Evolutionary conservation across 139 green algal genomes (phyloP), one percentile per base, ranked within the genome.

Genomic region (Coelastrella sp.): DNA sequence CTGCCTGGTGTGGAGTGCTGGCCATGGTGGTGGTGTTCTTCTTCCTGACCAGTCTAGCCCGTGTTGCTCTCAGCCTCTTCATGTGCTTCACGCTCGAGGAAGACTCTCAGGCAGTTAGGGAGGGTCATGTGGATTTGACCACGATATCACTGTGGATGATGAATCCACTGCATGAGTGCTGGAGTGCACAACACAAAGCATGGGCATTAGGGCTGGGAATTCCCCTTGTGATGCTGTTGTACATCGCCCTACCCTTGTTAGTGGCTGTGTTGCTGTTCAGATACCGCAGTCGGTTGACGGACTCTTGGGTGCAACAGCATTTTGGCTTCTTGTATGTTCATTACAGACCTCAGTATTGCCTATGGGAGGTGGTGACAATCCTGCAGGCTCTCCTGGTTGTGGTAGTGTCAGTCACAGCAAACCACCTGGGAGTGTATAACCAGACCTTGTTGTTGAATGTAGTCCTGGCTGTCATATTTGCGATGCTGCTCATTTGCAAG

Each of bases 271-370:
- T 88, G 27, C 30, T 88, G n/a, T 88, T 71, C 60, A n/a, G 51
- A 3, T 27, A 72, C 2, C 35, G 83, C 4, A 19, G 38, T 2
- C 23, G n/a, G 6, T 32, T 83, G 23, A 34, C 71, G 1, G 23
- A 87, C 5, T 11, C 34, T 30, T 66, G 51, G 11, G 43, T 83
- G 43, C 72, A 60, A 23, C 68, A 48, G 6, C 62, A 84, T 27
- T 79, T 80, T 50, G 83, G 83, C 35, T 88, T 88, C 45, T 43
- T 88, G 63, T 88, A 84, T 66, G 63, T 84, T 48, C 83, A 80
- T 4, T 88, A 84, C 64, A 79, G 74, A 45, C 62, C 45, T 2
- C 25, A 38, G 15, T 81, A 53, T 27, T 79, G 72, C 1, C 72
- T 77, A 62, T 88, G 83, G 83, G 67, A 88, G 83, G 81, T 72